Conservation (phyloP, 768 basidiomycete genomes). For the Phallus indusiatus region DNA sequence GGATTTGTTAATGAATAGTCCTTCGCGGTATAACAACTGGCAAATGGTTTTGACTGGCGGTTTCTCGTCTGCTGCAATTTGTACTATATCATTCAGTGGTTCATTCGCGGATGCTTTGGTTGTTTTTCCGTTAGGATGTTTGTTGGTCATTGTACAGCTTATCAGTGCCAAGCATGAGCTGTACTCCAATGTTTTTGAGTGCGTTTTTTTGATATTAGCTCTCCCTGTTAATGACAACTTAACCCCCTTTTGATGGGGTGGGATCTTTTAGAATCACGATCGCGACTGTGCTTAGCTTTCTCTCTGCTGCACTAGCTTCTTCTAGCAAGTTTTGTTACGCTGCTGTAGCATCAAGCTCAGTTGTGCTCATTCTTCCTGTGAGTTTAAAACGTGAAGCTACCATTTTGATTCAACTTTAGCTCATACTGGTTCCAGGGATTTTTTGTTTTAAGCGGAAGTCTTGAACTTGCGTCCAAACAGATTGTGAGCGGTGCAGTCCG, state of each 20-base stretch:
- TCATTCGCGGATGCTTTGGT: slow-evolving; percentile 70
- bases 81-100: slow-evolving; percentile 61
- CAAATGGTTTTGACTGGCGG: slow-evolving; percentile 65
- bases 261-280: slow-evolving; percentile 51
- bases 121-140: slow-evolving; percentile 64
- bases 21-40: slow-evolving; percentile 51
- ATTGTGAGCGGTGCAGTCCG: slow-evolving; percentile 80
- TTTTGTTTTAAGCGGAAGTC: slow-evolving; percentile 59
- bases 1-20: slow-evolving; percentile 63
- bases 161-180: slow-evolving; percentile 66
- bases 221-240: background rate
- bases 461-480: slow-evolving; percentile 73
- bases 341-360: slow-evolving; percentile 64
- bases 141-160: slow-evolving; percentile 66
- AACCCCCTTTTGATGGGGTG: background rate
- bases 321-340: slow-evolving; percentile 71
- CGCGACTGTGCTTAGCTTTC: slow-evolving; percentile 69
- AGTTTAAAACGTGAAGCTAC: slow-evolving; percentile 14
- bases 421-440: slow-evolving; percentile 34
- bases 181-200: slow-evolving; percentile 75
- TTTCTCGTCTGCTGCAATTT: slow-evolving; percentile 67
- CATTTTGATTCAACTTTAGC: background rate
- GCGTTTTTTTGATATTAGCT: slow-evolving; percentile 14
- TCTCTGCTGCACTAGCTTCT: slow-evolving; percentile 64
- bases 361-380: slow-evolving; percentile 74